Conservation (phyloP, 805 yeast genomes). For the Saccharomycopsis malanga region DNA sequence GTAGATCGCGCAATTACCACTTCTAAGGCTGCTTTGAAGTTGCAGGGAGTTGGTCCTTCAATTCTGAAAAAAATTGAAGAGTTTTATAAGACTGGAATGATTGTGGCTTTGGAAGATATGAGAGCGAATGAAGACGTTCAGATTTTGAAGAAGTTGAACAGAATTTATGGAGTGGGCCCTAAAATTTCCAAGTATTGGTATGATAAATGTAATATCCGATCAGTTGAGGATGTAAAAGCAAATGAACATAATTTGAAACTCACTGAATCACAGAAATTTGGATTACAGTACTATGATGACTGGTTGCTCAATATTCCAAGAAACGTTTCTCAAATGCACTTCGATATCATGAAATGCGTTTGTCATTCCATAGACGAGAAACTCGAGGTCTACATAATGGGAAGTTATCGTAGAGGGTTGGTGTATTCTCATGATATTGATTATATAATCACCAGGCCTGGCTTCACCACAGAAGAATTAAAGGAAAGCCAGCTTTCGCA, state of each 20-base stretch:
- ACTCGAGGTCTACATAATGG: constrained; percentile 36
- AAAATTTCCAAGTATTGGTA: constrained; percentile 35
- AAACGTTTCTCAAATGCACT: constrained; percentile 37
- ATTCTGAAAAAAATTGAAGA: constrained; percentile 42
- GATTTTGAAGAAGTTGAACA: constrained; percentile 30
- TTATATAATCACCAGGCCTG: constrained; percentile 36
- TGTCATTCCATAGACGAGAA: constrained; percentile 30
- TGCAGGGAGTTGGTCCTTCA: constrained; percentile 36
- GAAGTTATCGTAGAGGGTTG: constrained; percentile 47
- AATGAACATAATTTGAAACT: constrained; percentile 25
- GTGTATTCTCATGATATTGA: constrained; percentile 46
- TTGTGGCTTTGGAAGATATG: constrained; percentile 24
- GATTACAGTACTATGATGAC: constrained; percentile 41
- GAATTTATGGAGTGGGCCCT: constrained; percentile 46
- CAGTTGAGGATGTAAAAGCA: constrained; percentile 33
- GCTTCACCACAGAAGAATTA: constrained; percentile 24
- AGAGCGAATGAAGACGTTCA: constrained; percentile 26
- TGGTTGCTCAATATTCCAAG: constrained; percentile 41
- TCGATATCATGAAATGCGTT: constrained; percentile 27
- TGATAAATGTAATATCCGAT: constrained; percentile 30
- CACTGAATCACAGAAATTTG: constrained; percentile 29
- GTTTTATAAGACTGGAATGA: constrained; percentile 33
- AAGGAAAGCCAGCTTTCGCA: constrained; percentile 7
- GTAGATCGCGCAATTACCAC: constrained; percentile 28
- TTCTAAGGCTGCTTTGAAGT: constrained; percentile 32